Percentiles rank a stretch among this genome's conserved stretches.
These are phyloP conservation scores for Fusarium caatingaense DNA, from an alignment of 2,329 filamentous ascomycete species.

Conservation along the genomic window DNA sequence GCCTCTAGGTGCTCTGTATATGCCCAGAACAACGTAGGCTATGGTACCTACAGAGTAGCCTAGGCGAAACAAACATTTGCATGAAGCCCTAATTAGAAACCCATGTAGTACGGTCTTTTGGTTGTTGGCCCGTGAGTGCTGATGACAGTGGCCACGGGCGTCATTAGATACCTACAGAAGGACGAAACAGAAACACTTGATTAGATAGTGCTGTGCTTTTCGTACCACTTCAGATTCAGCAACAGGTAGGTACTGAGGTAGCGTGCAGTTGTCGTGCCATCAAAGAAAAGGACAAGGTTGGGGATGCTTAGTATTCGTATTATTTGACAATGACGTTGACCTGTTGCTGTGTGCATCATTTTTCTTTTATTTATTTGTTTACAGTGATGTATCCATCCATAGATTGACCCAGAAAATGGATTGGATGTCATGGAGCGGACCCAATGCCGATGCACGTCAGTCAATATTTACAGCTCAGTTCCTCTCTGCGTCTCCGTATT, in stretches of 20 bases:
- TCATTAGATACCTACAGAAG: background rate
- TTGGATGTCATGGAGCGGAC: background rate
- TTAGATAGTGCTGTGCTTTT: slow-evolving; percentile 17
- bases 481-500: slow-evolving; percentile 1
- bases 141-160: slow-evolving; percentile 6
- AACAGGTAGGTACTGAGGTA: slow-evolving; percentile 1
- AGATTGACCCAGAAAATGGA: background rate
- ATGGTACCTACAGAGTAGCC: background rate
- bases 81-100: background rate
- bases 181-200: slow-evolving; percentile 8
- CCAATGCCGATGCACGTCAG: slow-evolving; percentile 7
- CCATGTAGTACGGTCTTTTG: background rate
- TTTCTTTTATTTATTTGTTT: slow-evolving; percentile 1
- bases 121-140: background rate
- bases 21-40: background rate
- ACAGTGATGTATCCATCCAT: background rate
- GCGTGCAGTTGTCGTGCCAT: slow-evolving; percentile 28
- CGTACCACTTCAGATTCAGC: background rate
- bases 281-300: slow-evolving; percentile 2
- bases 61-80: background rate
- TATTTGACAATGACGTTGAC: slow-evolving; percentile 9
- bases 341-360: background rate
- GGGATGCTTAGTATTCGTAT: background rate
- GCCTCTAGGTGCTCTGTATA: background rate
- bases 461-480: slow-evolving; percentile 3